Evolutionary conservation across 129 eudicot species (phyloP).

Genomic region (Helianthus annuus): DNA sequence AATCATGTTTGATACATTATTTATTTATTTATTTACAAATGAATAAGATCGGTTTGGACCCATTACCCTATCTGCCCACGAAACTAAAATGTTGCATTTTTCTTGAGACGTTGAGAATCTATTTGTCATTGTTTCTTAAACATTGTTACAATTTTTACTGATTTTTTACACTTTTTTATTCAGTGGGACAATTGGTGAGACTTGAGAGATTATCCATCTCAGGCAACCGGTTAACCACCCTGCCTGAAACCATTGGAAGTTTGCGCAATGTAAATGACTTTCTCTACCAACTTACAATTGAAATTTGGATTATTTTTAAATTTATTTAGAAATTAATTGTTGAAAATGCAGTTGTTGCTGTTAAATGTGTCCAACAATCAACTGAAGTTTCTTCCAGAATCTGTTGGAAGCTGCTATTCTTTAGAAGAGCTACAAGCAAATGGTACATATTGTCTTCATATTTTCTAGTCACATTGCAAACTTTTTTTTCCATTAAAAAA

Average conservation of each 20-base stretch:
- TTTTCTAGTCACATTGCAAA: background rate
- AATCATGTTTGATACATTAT: background rate
- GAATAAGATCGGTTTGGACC: background rate
- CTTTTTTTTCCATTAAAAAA: background rate
- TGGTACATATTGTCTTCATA: slow-evolving; percentile 41
- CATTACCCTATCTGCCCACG: background rate
- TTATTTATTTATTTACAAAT: background rate
- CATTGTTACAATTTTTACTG: background rate
- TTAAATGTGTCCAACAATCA: slow-evolving; percentile 81
- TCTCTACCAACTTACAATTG: slow-evolving; percentile 9
- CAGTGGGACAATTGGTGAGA: slow-evolving; percentile 97
- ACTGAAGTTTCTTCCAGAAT: slow-evolving; percentile 83
- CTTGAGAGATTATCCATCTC: slow-evolving; percentile 85
- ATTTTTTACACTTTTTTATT: slow-evolving; percentile 19
- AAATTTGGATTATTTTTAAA: background rate
- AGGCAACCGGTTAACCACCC: slow-evolving; percentile 56
- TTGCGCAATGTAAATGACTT: slow-evolving; percentile 77
- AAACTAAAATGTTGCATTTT: slow-evolving; percentile 26
- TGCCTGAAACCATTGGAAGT: slow-evolving; percentile 97
- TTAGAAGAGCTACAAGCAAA: slow-evolving; percentile 96
- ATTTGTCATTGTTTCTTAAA: background rate
- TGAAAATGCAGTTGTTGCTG: slow-evolving; percentile 72
- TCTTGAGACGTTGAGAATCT: slow-evolving; percentile 2
- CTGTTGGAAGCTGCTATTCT: slow-evolving; percentile 92
- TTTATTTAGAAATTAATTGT: slow-evolving; percentile 3